Evolutionary conservation across 768 basidiomycete genomes (phyloP), one percentile per base, ranked within the genome.

Genomic region (Auricularia sp.): DNA sequence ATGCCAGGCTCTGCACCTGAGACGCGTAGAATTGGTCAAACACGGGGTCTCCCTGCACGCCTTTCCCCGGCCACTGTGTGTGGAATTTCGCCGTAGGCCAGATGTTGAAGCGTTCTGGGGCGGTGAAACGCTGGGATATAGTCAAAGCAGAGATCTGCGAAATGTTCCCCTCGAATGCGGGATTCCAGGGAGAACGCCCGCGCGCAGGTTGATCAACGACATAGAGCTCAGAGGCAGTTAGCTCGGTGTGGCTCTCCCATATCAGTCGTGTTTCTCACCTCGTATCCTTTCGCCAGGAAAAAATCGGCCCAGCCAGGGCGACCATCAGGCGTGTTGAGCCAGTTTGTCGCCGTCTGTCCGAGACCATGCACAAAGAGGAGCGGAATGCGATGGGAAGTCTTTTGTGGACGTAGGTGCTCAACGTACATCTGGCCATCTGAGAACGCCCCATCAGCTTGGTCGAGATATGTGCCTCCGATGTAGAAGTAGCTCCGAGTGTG

Each of bases 41-140:
- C 10, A 69, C 68, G 0, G 75, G 67, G 62, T 83, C 82, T 3
- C 81, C 80, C 35, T 72, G 68, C 60, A 71, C 76, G n/a, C 82
- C 82, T 61, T 76, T 79, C 18, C 82, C 82, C 2, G 80, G 81
- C 82, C 82, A 83, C 64, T 82, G 81, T 0, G 79, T 82, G 59
- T 81, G 80, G 53, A 80, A 68, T 1, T 67, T 65, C 3, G 81
- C 78, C 67, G 80, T 75, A 0, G 81, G 77, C 82, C 82, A 83
- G 39, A 81, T 70, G 18, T 73, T 69, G 66, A 74, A 75, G 2
- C 67, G 63, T 66, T 75, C 71, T 2, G 79, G 75, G 34, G 79
- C 18, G 10, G 34, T 8, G 33, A 62, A n/a, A 18, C 47, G 47
- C 47, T 51, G 47, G 11, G 47, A 16, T 51, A 51, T 21, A 5